Evolutionary conservation across 495 filamentous ascomycete genomes (phyloP).

Genomic region (Cladorrhinum samala): DNA sequence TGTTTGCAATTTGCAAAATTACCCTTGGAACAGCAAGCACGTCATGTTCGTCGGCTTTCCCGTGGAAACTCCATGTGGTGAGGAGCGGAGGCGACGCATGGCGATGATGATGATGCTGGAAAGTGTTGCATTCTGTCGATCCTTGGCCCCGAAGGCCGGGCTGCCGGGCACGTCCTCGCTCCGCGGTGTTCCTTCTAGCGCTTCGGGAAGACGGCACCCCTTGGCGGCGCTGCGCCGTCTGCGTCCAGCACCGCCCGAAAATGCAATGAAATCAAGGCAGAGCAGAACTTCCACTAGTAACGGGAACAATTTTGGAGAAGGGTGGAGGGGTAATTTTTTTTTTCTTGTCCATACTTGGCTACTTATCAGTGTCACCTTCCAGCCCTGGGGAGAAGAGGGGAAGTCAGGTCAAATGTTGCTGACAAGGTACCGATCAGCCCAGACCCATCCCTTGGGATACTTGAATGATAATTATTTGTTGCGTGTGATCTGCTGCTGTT

Average conservation of each 20-base stretch:
- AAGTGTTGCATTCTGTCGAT: neutral
- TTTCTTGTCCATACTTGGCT: too few species aligned
- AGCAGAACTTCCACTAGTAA: too few species aligned
- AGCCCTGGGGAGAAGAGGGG: neutral
- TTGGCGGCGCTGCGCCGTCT: too few species aligned
- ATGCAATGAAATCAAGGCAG: neutral
- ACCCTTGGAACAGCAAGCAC: neutral
- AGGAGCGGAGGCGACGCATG: neutral
- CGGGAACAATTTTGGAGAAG: too few species aligned
- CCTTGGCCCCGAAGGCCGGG: neutral
- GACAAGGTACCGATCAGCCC: neutral
- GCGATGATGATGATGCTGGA: conserved; percentile 3
- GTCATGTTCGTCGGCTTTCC: conserved; percentile 2
- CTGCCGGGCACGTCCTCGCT: neutral
- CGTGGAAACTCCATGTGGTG: neutral
- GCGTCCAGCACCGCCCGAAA: neutral
- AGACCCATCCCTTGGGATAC: neutral
- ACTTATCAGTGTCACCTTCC: conserved; percentile 7
- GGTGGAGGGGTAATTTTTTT: too few species aligned
- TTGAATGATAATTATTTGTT: neutral
- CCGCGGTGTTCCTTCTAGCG: neutral
- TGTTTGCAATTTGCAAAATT: neutral
- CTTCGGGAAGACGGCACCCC: neutral
- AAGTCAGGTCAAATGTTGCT: neutral
- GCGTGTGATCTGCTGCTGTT: neutral